phyloP scores from a whole-genome alignment of 2,329 filamentous ascomycete genomes.

The Trichoderma sp. region DNA sequence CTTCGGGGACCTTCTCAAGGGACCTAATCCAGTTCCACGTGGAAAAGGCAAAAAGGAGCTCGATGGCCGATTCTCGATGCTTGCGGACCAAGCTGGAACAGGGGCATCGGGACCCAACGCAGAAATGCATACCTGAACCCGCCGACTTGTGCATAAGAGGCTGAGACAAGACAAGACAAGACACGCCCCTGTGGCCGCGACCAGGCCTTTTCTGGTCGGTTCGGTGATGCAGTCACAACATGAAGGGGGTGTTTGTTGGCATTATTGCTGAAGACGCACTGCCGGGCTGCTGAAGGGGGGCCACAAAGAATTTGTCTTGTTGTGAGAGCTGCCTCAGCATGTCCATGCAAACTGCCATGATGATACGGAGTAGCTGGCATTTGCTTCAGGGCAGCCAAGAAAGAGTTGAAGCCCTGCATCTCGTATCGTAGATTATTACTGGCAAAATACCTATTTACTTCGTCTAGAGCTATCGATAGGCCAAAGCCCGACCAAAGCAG shows the following conservation, averaged over 20 bases:
- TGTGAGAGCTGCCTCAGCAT: not conserved
- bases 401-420: not conserved
- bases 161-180: not conserved
- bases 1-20: not conserved
- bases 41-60: not conserved
- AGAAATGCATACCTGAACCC: not conserved
- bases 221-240: not conserved
- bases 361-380: not conserved
- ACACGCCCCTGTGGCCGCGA: not conserved
- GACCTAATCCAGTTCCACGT: not conserved
- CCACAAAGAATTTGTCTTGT: not conserved
- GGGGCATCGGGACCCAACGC: not conserved
- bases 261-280: not conserved
- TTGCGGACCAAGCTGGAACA: not conserved
- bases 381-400: not conserved
- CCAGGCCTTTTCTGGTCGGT: not conserved
- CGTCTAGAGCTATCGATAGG: not conserved
- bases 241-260: not conserved
- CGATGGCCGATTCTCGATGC: not conserved
- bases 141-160: not conserved
- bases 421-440: not conserved
- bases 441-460: not conserved
- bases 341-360: not conserved
- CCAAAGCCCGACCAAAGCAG: slow-evolving; percentile 4
- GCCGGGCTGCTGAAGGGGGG: not conserved